Evolutionary conservation across 2,329 filamentous ascomycete species (phyloP).

Genomic region (Epichloe bromicola): DNA sequence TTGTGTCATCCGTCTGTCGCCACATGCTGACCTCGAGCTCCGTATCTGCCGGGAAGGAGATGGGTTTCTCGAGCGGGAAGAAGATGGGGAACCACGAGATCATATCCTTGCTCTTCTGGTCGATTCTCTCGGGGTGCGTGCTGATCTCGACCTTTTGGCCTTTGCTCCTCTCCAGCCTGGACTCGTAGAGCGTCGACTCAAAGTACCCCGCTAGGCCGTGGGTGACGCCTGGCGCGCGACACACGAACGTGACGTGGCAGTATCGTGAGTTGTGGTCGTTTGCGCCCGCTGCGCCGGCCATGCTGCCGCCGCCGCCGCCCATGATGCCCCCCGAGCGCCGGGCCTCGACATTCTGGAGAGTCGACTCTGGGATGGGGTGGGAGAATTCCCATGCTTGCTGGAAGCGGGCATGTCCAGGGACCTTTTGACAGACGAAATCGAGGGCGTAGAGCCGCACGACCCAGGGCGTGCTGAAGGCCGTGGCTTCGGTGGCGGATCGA

Average conservation of each 20-base stretch:
- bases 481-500: constrained; percentile 46
- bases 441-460: constrained; percentile 86
- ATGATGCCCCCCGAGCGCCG: constrained; percentile 49
- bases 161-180: constrained; percentile 23
- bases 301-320: constrained; percentile 57
- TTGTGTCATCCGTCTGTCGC: constrained; percentile 86
- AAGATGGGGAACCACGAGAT: constrained; percentile 99
- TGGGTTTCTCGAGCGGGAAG: constrained; percentile 84
- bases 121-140: constrained; percentile 85
- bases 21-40: constrained; percentile 90
- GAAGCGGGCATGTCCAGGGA: constrained; percentile 48
- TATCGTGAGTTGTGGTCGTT: constrained; percentile 89
- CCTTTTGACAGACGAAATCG: constrained; percentile 63
- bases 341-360: constrained; percentile 41
- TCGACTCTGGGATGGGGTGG: constrained; percentile 54
- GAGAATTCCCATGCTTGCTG: constrained; percentile 70
- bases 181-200: constrained; percentile 81
- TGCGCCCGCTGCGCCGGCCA: constrained; percentile 61
- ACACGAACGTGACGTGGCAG: constrained; percentile 65
- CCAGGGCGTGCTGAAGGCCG: constrained; percentile 81
- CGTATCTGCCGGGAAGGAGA: constrained; percentile 72
- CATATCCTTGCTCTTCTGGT: constrained; percentile 90
- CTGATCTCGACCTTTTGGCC: constrained; percentile 65
- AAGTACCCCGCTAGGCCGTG: constrained; percentile 94
- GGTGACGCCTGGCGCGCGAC: constrained; percentile 65